Base-by-base conservation (phyloP, 2,329 filamentous ascomycete species). In the Penicillium sp. region DNA sequence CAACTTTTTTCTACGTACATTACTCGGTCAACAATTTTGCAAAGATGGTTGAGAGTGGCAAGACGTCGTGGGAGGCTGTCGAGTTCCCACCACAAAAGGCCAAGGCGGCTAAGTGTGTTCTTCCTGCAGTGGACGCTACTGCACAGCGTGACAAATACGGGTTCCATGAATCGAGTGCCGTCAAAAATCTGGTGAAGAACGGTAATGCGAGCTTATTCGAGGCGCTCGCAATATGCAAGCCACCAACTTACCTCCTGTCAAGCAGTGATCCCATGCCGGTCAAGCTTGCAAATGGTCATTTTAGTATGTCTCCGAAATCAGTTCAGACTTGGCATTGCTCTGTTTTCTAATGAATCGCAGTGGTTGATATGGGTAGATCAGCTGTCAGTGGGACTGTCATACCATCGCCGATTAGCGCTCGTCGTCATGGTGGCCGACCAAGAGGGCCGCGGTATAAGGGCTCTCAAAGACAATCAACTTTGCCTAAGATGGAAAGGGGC, bases 1-100 rank as follows among this genome's bases (percentile, higher is more conserved):
- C 82, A 19, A 72, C 76, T 33, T 75, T 78, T 13, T 81, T 83
- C 61, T 88, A 84, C 70, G 71, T 84, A 8, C 85, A 87, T 64
- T 84, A 85, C 55, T 82, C 84, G 0, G 77, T 80, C 43, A 71
- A 70, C 1, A 82, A 84, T 57, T 87, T 86, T 56, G 73, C 81
- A 19, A 78, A 81, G 59, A 79, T 84, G 10, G 85, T 86, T 3
- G 79, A 83, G 19, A 70, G 73, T 30, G 82, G 83, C 2, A 73
- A 80, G 26, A 78, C 81, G 5, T 73, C 75, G 6, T 87, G 85
- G 85, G 83, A 83, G 59, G 83, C 81, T n/a, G 82, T 86, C 5
- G 73, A 76, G 51, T 74, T 75, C 28, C 59, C 67, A 55, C 64
- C 73, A 55, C 73, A 74, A 68, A 66, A 72, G 65, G 28, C 62